Evolutionary conservation across 805 yeast genomes (phyloP).

Genomic region (Ogataea kodamae): DNA sequence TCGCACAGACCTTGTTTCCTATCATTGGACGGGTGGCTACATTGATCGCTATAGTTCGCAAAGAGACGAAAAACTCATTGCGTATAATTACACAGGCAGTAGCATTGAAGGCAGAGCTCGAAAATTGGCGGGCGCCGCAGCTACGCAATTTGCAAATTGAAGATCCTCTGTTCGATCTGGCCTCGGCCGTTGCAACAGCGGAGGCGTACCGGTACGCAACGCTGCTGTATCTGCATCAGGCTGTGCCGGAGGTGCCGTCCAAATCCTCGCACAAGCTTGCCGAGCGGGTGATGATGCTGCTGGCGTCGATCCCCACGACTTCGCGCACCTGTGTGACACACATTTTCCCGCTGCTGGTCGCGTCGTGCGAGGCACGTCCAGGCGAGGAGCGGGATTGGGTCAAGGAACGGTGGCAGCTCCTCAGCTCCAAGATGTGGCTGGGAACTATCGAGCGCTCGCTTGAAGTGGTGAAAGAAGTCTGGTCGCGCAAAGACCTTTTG

Average conservation of each 20-base stretch:
- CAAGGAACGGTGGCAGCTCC: conserved; percentile 50
- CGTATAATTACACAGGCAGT: conserved; percentile 52
- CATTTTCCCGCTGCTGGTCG: conserved; percentile 60
- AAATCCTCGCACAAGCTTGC: conserved; percentile 52
- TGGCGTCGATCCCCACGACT: conserved; percentile 60
- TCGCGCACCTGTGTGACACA: conserved; percentile 57
- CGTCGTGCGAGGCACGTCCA: conserved; percentile 61
- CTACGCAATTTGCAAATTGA: conserved; percentile 36
- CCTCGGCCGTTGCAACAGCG: conserved; percentile 64
- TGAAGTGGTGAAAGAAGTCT: conserved; percentile 68
- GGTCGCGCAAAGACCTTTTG: conserved; percentile 57
- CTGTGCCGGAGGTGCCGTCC: conserved; percentile 66
- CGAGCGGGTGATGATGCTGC: conserved; percentile 52
- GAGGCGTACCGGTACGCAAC: conserved; percentile 65
- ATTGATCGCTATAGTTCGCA: conserved; percentile 47
- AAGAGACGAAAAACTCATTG: conserved; percentile 38
- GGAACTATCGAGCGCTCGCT: conserved; percentile 64
- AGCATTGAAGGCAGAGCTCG: conserved; percentile 48
- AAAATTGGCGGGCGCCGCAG: conserved; percentile 52
- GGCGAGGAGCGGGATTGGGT: conserved; percentile 64
- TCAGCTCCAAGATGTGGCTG: conserved; percentile 54
- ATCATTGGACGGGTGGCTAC: conserved; percentile 62
- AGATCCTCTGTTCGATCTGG: conserved; percentile 51
- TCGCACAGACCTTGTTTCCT: conserved; percentile 61
- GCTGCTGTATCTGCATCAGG: conserved; percentile 59